Base-by-base conservation (phyloP, 345 rosid species). In the Fremontodendron californicum region DNA sequence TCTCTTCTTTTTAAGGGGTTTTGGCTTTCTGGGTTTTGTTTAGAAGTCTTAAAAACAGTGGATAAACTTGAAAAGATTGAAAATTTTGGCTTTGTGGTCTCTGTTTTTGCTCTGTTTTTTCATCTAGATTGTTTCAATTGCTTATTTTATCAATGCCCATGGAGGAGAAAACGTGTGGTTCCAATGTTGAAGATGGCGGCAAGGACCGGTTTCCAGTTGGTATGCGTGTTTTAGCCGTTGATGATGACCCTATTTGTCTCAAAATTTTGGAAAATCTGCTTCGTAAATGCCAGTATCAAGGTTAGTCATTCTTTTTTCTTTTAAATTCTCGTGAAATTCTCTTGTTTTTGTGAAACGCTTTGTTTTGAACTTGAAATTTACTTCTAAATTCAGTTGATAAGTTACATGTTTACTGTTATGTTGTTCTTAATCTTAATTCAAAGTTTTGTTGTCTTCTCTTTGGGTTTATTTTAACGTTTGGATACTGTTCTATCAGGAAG, bases 191-290 rank as follows among this genome's bases (percentile, higher is more conserved):
- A 68, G 86, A 85, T 66, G 78, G 77, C 0, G 46, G 60, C 58
- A 46, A 15, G n/a, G 85, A 87, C 77, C 37, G 64, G 68, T 87
- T 91, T 58, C 93, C 92, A 13, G 80, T 80, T 37, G 91, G 89
- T 46, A 81, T 91, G 90, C 89, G 89, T 67, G 87, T 91, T 76
- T 73, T 91, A 42, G 93, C 92, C 4, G 93, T 90, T 61, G 96
- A 91, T 35, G 96, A 89, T 71, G 90, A 91, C 80, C 91, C 87
- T 25, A 85, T 78, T 46, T 91, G 96, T 81, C 91, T 91, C 67
- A 83, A 78, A 78, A 65, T 90, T 60, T 67, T 91, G 77, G 93
- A 83, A 78, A 84, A 5, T 75, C 79, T 90, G 75, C 90, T 90
- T 61, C 86, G 81, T 51, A 84, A 80, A 87, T 90, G 92, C 87